Evolutionary conservation across 129 eudicot genomes (phyloP), one percentile per base, ranked within the genome.

Genomic region (Deinandra increscens): DNA sequence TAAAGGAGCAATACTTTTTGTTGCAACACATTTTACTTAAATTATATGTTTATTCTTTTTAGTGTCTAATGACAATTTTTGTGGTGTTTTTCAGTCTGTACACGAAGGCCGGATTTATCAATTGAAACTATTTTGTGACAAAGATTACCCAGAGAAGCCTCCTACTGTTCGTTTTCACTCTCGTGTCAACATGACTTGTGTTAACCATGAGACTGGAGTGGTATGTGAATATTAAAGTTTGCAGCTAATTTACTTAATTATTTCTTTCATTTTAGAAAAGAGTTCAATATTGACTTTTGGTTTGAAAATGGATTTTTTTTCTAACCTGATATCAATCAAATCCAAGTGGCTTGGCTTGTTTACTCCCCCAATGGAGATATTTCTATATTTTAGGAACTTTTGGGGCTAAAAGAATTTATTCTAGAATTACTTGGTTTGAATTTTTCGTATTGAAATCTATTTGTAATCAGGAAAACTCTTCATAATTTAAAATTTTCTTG

Each of bases 31-130:
- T 31, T 46, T 66, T 29, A 34, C 26, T 9, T 50, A 50, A 39
- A 37, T 6, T 1, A 9, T 49, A 62, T 4, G 19, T 43, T 63
- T 63, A 45, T 44, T 22, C 4, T 23, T 37, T 38, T 38, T 69
- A 15, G 14, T 45, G 48, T 39, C 15, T 66, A 45, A 38, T 17
- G 15, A 34, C n/a, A 34, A 22, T 29, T 53, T 12, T 14, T 46
- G 4, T 48, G 43, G 49, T 55, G 14, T 79, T 83, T 56, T 81
- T 56, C 91, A 90, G 97, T 82, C 89, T 58, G 95, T 90, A 31
- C 97, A 90, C 61, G 97, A 90, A 82, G 97, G 97, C 22, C 95
- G 97, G n/a, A 90, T 90, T n/a, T 89, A 89, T 82, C 88, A 82
- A 61, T 79, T 90, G 85, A 90, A 90, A 89, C 81, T 90, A 11